These are phyloP conservation scores for Yamadazyma mexicana DNA, from an alignment of 1,139 yeast genomes.

Conservation along the genomic window DNA sequence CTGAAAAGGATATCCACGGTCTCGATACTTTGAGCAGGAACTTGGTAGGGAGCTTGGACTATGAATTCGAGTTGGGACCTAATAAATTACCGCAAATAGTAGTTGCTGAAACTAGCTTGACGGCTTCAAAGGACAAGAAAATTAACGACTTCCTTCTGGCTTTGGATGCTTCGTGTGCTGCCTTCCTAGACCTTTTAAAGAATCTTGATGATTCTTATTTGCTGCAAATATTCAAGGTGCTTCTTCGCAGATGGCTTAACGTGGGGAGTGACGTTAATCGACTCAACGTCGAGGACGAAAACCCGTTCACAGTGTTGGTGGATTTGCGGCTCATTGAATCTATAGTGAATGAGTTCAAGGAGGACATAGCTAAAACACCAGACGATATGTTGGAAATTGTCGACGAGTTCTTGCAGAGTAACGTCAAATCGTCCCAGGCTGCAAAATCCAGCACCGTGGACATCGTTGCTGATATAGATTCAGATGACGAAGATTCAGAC, in stretches of 20 bases:
- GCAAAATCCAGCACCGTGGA: neutral
- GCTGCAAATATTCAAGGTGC: slow-evolving; percentile 47
- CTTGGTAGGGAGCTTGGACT: slow-evolving; percentile 43
- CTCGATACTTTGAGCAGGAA: slow-evolving; percentile 44
- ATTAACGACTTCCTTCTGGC: slow-evolving; percentile 36
- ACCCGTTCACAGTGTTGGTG: slow-evolving; percentile 57
- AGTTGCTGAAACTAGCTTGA: slow-evolving; percentile 3
- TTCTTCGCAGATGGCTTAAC: slow-evolving; percentile 63
- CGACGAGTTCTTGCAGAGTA: slow-evolving; percentile 33
- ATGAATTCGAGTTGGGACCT: slow-evolving; percentile 55
- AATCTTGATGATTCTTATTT: slow-evolving; percentile 48
- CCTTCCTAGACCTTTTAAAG: slow-evolving; percentile 48
- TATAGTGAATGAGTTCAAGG: slow-evolving; percentile 60
- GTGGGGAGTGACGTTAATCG: slow-evolving; percentile 14
- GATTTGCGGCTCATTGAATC: slow-evolving; percentile 67
- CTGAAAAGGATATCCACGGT: slow-evolving; percentile 21
- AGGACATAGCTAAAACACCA: slow-evolving; percentile 62
- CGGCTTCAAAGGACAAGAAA: slow-evolving; percentile 21
- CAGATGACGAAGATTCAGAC: slow-evolving; percentile 46
- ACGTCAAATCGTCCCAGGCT: neutral
- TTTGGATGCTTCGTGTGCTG: slow-evolving; percentile 53
- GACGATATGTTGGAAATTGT: slow-evolving; percentile 58
- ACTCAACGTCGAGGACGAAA: slow-evolving; percentile 22
- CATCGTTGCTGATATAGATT: slow-evolving; percentile 21
- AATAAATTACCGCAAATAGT: slow-evolving; percentile 56